Evolutionary conservation across 495 filamentous ascomycete species (phyloP), one percentile per base, ranked within the genome.

Genomic region (Penicillium bialowiezense): DNA sequence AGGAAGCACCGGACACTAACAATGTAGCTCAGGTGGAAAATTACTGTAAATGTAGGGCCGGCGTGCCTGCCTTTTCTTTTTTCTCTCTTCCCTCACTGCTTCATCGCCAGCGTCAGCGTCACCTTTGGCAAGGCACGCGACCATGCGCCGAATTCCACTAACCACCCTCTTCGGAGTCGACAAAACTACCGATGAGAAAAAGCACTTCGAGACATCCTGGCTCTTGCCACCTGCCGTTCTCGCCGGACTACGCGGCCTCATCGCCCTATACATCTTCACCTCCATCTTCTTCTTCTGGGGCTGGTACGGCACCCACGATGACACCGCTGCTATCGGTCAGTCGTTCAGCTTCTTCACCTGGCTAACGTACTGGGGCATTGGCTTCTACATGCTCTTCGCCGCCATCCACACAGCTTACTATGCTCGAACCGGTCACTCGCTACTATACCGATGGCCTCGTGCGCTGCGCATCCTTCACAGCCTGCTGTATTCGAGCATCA

Each of bases 341-440:
- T 70, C 70, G 40, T 93, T 92, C 75, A 85, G 81, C 54, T 95
- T 79, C 77, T 95, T 95, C 73, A 95, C 89, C 34, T 77, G 79
- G 60, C 65, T 88, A 41, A 86, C 84, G 4, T 91, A 87, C 73
- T 92, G 88, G 87, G 86, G 87, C 0, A 56, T 91, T 17, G 84
- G 75, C 15, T 92, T 91, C 71, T 95, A 93, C 73, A 85, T 84
- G 64, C 70, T 81, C 14, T 67, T 83, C 47, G 68, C 81, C 0
- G 70, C 81, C 3, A 38, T 80, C 17, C 89, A 95, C 70, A 88
- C 85, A 1, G 70, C 82, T 41, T 71, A 69, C 39, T 91, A 90
- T 68, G 78, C 78, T 17, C 67, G 71, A 19, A 71, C 64, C 10
- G 81, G 81, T 3, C 73, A 76, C 36, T 65, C 66, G 3, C 72